Evolutionary conservation across 225 moss, liverwort and hornwort species (phyloP).

Genomic region (Anthoceros angustus): DNA sequence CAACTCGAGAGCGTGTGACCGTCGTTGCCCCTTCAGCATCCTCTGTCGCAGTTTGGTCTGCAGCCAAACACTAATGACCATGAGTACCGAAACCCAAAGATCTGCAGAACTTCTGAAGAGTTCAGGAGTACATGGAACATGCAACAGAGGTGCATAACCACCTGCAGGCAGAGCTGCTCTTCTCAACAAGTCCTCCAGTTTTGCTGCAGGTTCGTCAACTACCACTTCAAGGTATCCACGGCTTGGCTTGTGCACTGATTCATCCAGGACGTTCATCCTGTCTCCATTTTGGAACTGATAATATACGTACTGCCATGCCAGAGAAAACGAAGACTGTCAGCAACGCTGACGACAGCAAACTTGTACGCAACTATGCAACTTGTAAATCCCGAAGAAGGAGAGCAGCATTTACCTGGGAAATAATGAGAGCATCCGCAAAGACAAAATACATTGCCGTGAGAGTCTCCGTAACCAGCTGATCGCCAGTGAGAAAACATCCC

Average conservation of each 20-base stretch:
- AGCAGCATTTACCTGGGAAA: conserved; percentile 51
- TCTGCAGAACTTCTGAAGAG: no score
- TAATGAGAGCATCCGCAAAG: conserved; percentile 49
- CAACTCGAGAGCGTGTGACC: background rate
- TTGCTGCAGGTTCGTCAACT: conserved; percentile 5
- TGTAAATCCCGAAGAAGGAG: conserved; percentile 9
- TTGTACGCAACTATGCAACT: no score
- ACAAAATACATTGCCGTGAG: conserved; percentile 71
- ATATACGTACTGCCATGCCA: conserved; percentile 16
- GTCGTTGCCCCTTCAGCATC: background rate
- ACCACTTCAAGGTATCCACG: conserved; percentile 7
- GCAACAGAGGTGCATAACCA: no score
- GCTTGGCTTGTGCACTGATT: background rate
- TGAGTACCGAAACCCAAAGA: no score
- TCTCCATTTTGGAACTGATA: conserved; percentile 17
- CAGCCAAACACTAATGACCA: no score
- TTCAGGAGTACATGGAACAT: no score
- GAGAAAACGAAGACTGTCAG: background rate
- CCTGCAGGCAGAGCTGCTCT: background rate
- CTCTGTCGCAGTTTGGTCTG: no score
- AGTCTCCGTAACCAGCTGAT: conserved; percentile 70
- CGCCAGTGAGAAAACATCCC: conserved; percentile 74
- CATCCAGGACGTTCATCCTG: conserved; percentile 4
- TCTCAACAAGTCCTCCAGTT: background rate
- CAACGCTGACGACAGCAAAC: background rate